Conservation (phyloP, 208 protist genomes). For the Crithidia fasciculata region DNA sequence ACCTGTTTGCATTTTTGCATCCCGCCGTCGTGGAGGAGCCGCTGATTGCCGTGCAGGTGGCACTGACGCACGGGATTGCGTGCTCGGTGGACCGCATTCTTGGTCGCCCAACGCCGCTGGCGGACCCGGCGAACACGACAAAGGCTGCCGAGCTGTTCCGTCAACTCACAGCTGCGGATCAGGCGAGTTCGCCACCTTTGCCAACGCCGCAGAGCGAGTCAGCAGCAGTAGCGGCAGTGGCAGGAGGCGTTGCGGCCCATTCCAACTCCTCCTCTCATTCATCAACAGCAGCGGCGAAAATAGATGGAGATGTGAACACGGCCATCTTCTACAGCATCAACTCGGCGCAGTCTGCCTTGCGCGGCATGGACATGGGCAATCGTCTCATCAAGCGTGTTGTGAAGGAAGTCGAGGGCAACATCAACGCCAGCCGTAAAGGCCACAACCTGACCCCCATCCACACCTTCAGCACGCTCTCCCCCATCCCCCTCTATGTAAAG, state of each 20-base stretch:
- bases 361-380: constrained; percentile 88
- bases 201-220: background rate
- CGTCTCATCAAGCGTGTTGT: constrained; percentile 90
- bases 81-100: constrained; percentile 70
- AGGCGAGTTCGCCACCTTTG: too few relatives aligned
- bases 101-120: constrained; percentile 50
- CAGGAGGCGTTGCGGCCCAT: too few relatives aligned
- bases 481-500: constrained; percentile 77
- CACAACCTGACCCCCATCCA: constrained; percentile 48
- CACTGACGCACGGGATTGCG: constrained; percentile 65
- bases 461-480: constrained; percentile 82
- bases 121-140: constrained; percentile 34
- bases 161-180: background rate
- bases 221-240: background rate
- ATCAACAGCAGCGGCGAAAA: background rate
- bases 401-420: constrained; percentile 68
- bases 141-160: constrained; percentile 27
- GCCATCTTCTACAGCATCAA: constrained; percentile 93
- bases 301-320: constrained; percentile 63
- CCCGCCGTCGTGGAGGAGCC: constrained; percentile 82
- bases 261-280: background rate
- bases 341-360: constrained; percentile 72
- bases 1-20: constrained; percentile 87
- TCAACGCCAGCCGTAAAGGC: constrained; percentile 55
- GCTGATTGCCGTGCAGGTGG: constrained; percentile 86